Percentiles rank a stretch among this genome's conserved stretches.
These are phyloP conservation scores for Coemansia sp. DNA, from an alignment of 192 early-diverging fungal species.

Conservation along the genomic window DNA sequence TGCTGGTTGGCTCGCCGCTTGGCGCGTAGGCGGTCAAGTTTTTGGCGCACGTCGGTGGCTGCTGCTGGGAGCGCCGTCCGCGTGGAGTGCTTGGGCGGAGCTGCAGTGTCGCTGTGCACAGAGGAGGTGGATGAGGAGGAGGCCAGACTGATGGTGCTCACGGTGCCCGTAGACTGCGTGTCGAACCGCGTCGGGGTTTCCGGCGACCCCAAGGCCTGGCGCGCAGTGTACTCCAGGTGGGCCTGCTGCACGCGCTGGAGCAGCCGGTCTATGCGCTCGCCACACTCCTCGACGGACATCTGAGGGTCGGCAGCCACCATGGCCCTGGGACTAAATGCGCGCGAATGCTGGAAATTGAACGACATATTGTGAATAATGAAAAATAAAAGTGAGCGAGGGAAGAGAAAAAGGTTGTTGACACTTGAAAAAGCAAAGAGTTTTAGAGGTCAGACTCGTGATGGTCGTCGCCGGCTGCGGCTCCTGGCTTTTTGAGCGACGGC, in stretches of 20 bases:
- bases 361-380: background rate
- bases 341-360: too few relatives aligned
- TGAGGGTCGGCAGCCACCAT: slow-evolving; percentile 4
- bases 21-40: background rate
- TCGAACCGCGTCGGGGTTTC: slow-evolving; percentile 19
- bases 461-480: background rate
- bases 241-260: slow-evolving; percentile 28
- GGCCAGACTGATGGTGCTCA: slow-evolving; percentile 24
- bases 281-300: slow-evolving; percentile 31
- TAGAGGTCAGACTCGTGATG: background rate
- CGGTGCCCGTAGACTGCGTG: slow-evolving; percentile 9
- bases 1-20: background rate
- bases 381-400: background rate
- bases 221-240: slow-evolving; percentile 13
- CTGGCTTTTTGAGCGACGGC: background rate
- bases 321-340: background rate
- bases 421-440: too few relatives aligned
- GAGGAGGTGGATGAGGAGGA: slow-evolving; percentile 1
- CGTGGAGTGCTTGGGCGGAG: background rate
- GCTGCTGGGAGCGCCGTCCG: background rate
- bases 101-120: background rate
- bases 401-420: too few relatives aligned
- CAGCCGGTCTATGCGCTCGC: slow-evolving; percentile 29
- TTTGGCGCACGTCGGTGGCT: background rate
- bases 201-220: slow-evolving; percentile 18